Evolutionary conservation across 495 filamentous ascomycete species (phyloP).

Genomic region (Tuber indicum): DNA sequence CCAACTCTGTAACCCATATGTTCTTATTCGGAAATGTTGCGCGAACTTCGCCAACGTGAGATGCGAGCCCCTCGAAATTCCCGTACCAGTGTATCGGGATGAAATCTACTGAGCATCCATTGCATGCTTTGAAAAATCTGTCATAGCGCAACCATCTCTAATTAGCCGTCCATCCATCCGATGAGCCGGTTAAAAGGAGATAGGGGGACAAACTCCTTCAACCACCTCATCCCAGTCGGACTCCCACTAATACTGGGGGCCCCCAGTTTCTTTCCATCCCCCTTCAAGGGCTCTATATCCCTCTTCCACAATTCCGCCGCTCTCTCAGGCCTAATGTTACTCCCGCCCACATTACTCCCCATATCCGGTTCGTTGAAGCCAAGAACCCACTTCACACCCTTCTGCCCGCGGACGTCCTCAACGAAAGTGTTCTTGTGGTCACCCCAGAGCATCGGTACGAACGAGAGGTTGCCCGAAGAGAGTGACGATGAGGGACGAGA

Average conservation of each 20-base stretch:
- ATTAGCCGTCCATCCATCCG: not conserved
- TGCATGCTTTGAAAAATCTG: conserved; percentile 26
- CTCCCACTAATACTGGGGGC: conserved; percentile 56
- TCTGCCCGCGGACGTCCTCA: conserved; percentile 45
- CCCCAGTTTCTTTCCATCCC: conserved; percentile 53
- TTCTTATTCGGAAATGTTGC: conserved; percentile 41
- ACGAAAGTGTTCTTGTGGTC: conserved; percentile 45
- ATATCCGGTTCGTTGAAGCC: conserved; percentile 72
- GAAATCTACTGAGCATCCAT: conserved; percentile 60
- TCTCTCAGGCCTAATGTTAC: conserved; percentile 49
- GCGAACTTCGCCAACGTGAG: conserved; percentile 58
- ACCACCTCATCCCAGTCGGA: conserved; percentile 55
- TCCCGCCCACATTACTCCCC: conserved; percentile 51
- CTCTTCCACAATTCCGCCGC: conserved; percentile 62
- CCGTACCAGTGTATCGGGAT: conserved; percentile 73
- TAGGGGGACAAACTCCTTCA: conserved; percentile 52
- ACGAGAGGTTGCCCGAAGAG: conserved; percentile 52
- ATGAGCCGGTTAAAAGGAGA: not conserved
- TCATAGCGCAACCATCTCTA: not conserved
- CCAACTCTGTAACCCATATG: conserved; percentile 38
- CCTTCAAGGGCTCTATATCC: conserved; percentile 59
- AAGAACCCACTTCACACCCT: conserved; percentile 60
- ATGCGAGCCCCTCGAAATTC: conserved; percentile 64
- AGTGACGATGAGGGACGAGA: conserved; percentile 50
- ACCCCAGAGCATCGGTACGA: conserved; percentile 79